Percentiles rank a stretch among this genome's conserved stretches.
Conservation (phyloP, 805 yeast species). For the Hanseniaspora guilliermondii region DNA sequence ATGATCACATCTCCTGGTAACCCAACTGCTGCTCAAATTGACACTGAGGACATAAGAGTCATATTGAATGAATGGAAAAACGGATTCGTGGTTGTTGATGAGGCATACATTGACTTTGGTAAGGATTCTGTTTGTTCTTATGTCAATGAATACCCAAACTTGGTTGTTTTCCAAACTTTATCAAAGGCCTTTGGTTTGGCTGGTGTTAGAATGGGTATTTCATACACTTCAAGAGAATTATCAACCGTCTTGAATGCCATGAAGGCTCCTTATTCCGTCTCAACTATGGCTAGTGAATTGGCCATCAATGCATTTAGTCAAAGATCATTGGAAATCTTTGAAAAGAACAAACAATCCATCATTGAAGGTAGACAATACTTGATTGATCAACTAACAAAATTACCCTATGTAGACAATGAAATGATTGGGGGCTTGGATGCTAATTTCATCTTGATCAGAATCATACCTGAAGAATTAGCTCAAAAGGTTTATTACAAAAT, state of each 20-base stretch:
- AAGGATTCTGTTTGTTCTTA: conserved; percentile 64
- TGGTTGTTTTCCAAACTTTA: conserved; percentile 81
- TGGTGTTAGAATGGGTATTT: conserved; percentile 79
- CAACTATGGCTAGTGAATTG: conserved; percentile 62
- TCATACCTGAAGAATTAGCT: conserved; percentile 67
- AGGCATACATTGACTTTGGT: conserved; percentile 83
- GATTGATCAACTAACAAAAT: conserved; percentile 38
- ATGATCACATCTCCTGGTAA: conserved; percentile 94
- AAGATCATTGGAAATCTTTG: conserved; percentile 50
- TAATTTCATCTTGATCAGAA: conserved; percentile 67
- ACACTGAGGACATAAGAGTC: conserved; percentile 36
- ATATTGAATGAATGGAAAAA: conserved; percentile 45
- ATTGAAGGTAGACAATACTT: conserved; percentile 44
- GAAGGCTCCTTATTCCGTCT: conserved; percentile 93
- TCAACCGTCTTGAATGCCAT: conserved; percentile 66
- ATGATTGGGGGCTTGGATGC: conserved; percentile 78
- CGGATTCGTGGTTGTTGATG: conserved; percentile 79
- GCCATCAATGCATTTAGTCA: conserved; percentile 61
- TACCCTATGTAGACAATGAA: conserved; percentile 52
- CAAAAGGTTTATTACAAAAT: conserved; percentile 48
- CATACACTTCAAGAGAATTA: conserved; percentile 50
- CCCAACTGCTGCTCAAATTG: conserved; percentile 69
- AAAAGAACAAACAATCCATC: conserved; percentile 38
- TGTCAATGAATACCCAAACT: conserved; percentile 69
- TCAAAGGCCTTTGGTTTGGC: conserved; percentile 95